Evolutionary conservation across 2,329 filamentous ascomycete species (phyloP).

Genomic region (Rugonectria rugulosa): DNA sequence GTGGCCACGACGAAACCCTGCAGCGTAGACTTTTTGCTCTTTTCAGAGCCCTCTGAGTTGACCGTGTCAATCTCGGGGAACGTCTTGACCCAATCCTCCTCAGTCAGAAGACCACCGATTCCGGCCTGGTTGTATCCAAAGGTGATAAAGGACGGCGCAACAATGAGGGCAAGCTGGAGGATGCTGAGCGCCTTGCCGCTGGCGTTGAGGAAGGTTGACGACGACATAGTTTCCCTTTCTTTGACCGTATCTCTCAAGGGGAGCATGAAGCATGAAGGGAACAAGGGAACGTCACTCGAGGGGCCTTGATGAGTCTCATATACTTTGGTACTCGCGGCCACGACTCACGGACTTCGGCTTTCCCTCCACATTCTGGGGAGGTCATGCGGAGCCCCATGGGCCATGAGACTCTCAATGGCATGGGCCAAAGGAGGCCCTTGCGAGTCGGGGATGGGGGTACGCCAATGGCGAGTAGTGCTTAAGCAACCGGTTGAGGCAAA

Average conservation of each 20-base stretch:
- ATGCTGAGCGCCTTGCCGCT: constrained; percentile 22
- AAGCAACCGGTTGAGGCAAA: constrained; percentile 13
- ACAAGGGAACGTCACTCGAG: too few species aligned
- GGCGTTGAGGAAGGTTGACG: constrained; percentile 15
- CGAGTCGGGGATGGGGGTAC: not conserved
- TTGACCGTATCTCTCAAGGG: not conserved
- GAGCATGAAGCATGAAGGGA: not conserved
- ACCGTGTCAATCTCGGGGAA: constrained; percentile 59
- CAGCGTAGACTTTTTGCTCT: constrained; percentile 52
- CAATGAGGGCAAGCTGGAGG: constrained; percentile 49
- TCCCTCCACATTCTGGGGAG: not conserved
- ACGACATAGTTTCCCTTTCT: not conserved
- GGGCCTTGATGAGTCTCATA: constrained; percentile 6
- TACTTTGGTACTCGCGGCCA: not conserved
- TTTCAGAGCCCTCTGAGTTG: constrained; percentile 49
- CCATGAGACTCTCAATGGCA: constrained; percentile 13
- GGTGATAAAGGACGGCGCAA: constrained; percentile 52
- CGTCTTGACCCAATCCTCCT: constrained; percentile 63
- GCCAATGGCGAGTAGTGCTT: constrained; percentile 7
- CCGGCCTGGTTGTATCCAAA: constrained; percentile 71
- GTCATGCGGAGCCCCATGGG: constrained; percentile 24
- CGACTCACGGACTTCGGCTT: too few species aligned
- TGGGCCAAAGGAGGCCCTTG: too few species aligned
- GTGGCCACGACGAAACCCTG: constrained; percentile 54
- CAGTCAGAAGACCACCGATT: constrained; percentile 73